phyloP scores from a whole-genome alignment of 2,329 filamentous ascomycete species.

The Anisogramma anomala region DNA sequence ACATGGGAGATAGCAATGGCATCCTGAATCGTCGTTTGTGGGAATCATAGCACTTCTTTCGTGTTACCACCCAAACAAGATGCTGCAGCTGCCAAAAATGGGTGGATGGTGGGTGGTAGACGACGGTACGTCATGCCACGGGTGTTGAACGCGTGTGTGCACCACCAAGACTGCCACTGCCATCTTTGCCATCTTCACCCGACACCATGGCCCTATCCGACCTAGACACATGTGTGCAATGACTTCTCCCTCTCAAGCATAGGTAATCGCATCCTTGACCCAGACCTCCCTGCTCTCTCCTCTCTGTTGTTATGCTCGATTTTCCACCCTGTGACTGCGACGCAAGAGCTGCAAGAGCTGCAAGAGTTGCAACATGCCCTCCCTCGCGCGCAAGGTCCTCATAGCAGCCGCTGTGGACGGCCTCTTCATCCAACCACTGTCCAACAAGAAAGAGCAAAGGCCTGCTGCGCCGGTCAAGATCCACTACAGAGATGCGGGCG shows the following conservation, averaged over 20 bases:
- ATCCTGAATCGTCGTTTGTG: too few relatives aligned
- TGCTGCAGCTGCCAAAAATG: too few relatives aligned
- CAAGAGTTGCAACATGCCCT: constrained; percentile 47
- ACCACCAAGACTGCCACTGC: background rate
- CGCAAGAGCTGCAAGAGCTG: background rate
- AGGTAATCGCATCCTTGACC: too few relatives aligned
- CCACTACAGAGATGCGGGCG: constrained; percentile 51
- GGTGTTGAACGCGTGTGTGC: background rate
- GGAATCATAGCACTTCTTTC: too few relatives aligned
- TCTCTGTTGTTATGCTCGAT: too few relatives aligned
- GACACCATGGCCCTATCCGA: constrained; percentile 3
- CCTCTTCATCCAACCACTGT: constrained; percentile 64
- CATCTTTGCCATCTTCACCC: constrained; percentile 6
- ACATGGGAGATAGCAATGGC: too few relatives aligned
- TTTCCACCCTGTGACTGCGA: constrained; percentile 9
- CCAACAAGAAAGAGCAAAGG: constrained; percentile 48
- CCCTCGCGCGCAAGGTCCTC: constrained; percentile 65
- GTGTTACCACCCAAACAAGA: too few relatives aligned
- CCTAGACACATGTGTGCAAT: constrained; percentile 1
- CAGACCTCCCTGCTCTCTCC: too few relatives aligned
- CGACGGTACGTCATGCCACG: constrained; percentile 23
- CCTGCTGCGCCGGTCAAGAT: constrained; percentile 51
- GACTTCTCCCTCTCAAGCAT: background rate
- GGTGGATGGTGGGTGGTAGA: too few relatives aligned
- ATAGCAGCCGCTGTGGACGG: constrained; percentile 76